Conservation (phyloP, 108 stramenopile genomes). For the Nitzschia sp. region DNA sequence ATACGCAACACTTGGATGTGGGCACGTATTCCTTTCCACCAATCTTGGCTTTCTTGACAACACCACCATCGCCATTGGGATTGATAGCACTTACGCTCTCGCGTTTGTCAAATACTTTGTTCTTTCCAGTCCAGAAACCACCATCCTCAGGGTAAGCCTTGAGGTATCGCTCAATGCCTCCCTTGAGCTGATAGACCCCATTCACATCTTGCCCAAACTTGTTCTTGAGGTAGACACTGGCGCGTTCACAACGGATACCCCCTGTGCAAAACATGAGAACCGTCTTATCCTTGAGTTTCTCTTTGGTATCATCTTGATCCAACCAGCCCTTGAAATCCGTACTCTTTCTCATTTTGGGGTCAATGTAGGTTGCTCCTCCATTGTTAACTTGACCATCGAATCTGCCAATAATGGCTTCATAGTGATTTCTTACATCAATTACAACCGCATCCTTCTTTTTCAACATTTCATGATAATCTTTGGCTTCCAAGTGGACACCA, state of each 20-base stretch:
- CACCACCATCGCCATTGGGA: conserved; percentile 80
- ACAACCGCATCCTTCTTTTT: conserved; percentile 72
- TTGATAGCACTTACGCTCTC: conserved; percentile 79
- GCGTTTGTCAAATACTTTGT: conserved; percentile 90
- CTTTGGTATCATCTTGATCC: conserved; percentile 63
- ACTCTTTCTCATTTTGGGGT: conserved; percentile 86
- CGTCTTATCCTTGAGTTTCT: conserved; percentile 74
- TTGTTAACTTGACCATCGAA: conserved; percentile 57
- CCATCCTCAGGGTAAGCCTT: conserved; percentile 78
- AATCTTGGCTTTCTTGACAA: conserved; percentile 50
- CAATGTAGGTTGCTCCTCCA: conserved; percentile 71
- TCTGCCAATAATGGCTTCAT: conserved; percentile 83
- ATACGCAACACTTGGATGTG: conserved; percentile 65
- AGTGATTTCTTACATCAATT: conserved; percentile 91
- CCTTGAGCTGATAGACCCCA: conserved; percentile 87
- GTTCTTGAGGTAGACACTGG: conserved; percentile 73
- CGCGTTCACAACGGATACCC: conserved; percentile 89
- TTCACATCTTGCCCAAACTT: conserved; percentile 70
- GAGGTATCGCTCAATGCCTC: conserved; percentile 89
- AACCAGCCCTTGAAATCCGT: conserved; percentile 88
- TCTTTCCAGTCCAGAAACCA: conserved; percentile 87
- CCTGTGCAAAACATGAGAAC: conserved; percentile 90
- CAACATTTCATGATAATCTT: conserved; percentile 83
- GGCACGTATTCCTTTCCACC: conserved; percentile 8
- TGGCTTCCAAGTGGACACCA: conserved; percentile 83